Evolutionary conservation across 495 filamentous ascomycete species (phyloP), one percentile per base, ranked within the genome.

Genomic region (Durotheca rogersii): DNA sequence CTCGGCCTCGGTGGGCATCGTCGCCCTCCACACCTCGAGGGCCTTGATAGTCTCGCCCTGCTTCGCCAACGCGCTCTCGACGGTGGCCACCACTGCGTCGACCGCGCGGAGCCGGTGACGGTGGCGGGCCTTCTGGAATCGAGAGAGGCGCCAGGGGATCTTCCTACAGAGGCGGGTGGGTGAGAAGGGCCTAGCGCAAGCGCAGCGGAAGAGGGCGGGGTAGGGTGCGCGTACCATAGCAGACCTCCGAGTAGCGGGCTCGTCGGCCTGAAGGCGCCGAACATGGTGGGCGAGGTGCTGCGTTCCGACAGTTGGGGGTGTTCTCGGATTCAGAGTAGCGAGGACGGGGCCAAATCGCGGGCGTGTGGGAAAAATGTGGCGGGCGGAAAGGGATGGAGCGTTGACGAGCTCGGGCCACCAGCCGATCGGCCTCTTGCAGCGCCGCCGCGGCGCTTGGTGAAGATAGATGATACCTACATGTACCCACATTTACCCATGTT

Each of bases 1-100:
- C 77, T 97, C 90, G 67, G 82, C 81, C 80, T 98, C 93, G 20
- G 81, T 87, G 15, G 93, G 93, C 93, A 98, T 98, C 72, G 95
- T 89, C 41, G 72, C 75, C 72, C 89, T 95, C 93, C 93, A 98
- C 56, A 83, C 75, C 68, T 90, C 83, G 46, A 98, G 72, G 21
- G 85, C 76, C 67, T 86, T 87, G 27, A 87, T 72, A 2, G 70
- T 82, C 65, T 83, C 70, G 41, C 85, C 83, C 59, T 85, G 75
- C 65, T 85, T 88, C 17, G 77, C 70, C 12, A 97, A 77, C 9
- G 93, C 89, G 9, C 70, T 79, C 64, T 86, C 85, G 48, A 98
- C 62, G 5, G 81, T 86, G 32, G 84, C 80, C 38, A 98, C 83
- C 14, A 95, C 84, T 6, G 72, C 75, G 72, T 98, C 93, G 42